These are phyloP conservation scores for Salix udensis DNA, from an alignment of 345 rosid genomes.

Conservation along the genomic window DNA sequence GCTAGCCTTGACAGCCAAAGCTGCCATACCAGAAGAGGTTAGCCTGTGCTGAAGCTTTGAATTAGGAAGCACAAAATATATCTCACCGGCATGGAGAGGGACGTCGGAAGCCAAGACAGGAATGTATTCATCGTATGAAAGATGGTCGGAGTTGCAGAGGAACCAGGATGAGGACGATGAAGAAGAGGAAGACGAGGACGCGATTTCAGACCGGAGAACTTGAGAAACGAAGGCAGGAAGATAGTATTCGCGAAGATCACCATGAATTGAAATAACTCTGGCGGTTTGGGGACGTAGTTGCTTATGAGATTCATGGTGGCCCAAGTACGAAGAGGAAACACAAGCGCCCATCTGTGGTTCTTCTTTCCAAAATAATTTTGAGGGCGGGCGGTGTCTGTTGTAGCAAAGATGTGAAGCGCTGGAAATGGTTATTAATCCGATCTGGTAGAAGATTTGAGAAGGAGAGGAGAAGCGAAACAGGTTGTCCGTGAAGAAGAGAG, in stretches of 20 bases:
- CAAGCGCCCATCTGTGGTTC: slow-evolving; percentile 52
- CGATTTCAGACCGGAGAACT: slow-evolving; percentile 44
- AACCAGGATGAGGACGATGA: slow-evolving; percentile 32
- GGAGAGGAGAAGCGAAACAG: not conserved
- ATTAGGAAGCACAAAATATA: slow-evolving; percentile 64
- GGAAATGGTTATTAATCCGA: not conserved
- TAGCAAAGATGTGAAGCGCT: not conserved
- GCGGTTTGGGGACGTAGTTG: slow-evolving; percentile 33
- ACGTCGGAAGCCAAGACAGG: slow-evolving; percentile 42
- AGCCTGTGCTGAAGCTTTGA: slow-evolving; percentile 62
- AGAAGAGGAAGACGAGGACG: slow-evolving; percentile 26
- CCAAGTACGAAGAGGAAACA: slow-evolving; percentile 27
- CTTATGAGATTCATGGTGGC: not conserved
- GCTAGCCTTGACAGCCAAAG: slow-evolving; percentile 87
- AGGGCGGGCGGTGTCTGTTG: too few species aligned
- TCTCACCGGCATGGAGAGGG: slow-evolving; percentile 43
- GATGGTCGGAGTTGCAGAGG: slow-evolving; percentile 60
- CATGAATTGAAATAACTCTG: slow-evolving; percentile 57
- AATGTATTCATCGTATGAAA: slow-evolving; percentile 57
- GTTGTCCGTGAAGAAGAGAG: not conserved
- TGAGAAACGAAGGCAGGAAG: slow-evolving; percentile 53
- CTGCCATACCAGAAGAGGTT: slow-evolving; percentile 85
- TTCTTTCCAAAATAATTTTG: not conserved
- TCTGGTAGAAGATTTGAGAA: not conserved
- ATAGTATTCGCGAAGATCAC: slow-evolving; percentile 54